Percentiles rank a stretch among this genome's conserved stretches.
Evolutionary conservation across 2,329 filamentous ascomycete species (phyloP).

Genomic region (Scedosporium aurantiacum): DNA sequence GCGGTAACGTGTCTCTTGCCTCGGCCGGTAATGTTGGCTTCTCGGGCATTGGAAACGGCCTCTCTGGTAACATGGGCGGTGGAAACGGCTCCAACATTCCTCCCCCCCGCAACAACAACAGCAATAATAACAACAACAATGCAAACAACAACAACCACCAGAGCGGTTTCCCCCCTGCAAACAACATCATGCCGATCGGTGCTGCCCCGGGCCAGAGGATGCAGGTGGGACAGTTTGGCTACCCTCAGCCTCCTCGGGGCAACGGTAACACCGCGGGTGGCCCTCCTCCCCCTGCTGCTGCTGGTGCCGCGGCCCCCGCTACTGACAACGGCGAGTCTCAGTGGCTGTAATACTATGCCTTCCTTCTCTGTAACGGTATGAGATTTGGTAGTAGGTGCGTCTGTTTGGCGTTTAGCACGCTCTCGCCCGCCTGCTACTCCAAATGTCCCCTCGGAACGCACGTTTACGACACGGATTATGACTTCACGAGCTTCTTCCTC

Average conservation of each 20-base stretch:
- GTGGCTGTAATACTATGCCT: conserved; percentile 8
- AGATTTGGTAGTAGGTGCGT: not conserved
- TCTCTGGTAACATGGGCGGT: conserved; percentile 6
- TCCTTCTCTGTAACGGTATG: conserved; percentile 5
- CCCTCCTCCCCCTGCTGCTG: conserved; percentile 18
- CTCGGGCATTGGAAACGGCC: conserved; percentile 16
- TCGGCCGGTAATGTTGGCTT: conserved; percentile 19
- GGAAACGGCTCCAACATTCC: not conserved
- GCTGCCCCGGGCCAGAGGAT: conserved; percentile 1
- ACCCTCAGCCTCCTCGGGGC: conserved; percentile 1
- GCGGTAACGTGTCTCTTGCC: conserved; percentile 24
- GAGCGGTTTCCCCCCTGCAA: not conserved
- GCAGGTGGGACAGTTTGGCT: conserved; percentile 1
- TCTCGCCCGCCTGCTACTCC: not conserved
- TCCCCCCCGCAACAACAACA: not conserved
- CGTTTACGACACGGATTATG: conserved; percentile 8
- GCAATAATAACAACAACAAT: conserved; percentile 4
- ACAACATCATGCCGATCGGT: conserved; percentile 1
- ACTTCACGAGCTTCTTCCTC: conserved; percentile 5
- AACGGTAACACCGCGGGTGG: conserved; percentile 17
- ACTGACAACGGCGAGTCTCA: conserved; percentile 21
- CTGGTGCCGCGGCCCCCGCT: conserved; percentile 22
- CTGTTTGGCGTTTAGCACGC: not conserved
- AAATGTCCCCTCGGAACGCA: conserved; percentile 3
- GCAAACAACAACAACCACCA: conserved; percentile 3